Percentiles rank a stretch among this genome's conserved stretches.
Evolutionary conservation across 768 basidiomycete genomes (phyloP).

Genomic region (Suillus occidentalis): DNA sequence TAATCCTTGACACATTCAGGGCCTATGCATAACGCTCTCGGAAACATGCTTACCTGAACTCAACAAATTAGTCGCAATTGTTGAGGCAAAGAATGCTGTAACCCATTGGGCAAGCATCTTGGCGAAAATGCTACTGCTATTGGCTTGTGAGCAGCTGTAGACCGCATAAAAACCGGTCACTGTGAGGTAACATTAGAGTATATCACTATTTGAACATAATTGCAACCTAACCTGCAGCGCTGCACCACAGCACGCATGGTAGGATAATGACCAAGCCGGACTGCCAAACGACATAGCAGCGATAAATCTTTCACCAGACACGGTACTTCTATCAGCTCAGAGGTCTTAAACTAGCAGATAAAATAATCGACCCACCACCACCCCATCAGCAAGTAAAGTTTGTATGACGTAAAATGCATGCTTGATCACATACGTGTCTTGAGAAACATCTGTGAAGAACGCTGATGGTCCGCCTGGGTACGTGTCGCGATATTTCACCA

Average conservation of each 20-base stretch:
- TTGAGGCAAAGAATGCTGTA: background rate
- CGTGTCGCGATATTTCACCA: conserved; percentile 19
- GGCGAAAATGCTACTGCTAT: background rate
- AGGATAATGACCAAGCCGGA: conserved; percentile 10
- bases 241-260: conserved; percentile 8
- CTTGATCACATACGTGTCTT: conserved; percentile 13
- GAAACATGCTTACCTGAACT: conserved; percentile 5
- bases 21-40: too few species aligned
- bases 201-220: background rate
- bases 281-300: conserved; percentile 16
- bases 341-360: background rate
- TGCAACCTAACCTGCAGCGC: conserved; percentile 3
- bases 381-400: conserved; percentile 9
- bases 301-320: conserved; percentile 14
- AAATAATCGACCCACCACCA: conserved; percentile 5
- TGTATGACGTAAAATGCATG: conserved; percentile 10
- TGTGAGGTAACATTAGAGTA: background rate
- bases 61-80: conserved; percentile 7
- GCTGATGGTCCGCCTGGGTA: conserved; percentile 24
- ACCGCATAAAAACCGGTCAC: background rate
- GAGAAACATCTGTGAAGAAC: conserved; percentile 22
- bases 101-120: background rate
- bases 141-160: too few species aligned
- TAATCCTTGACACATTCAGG: background rate
- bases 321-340: background rate